Base-by-base conservation (phyloP, 2,329 filamentous ascomycete species). In the Didymella exigua region DNA sequence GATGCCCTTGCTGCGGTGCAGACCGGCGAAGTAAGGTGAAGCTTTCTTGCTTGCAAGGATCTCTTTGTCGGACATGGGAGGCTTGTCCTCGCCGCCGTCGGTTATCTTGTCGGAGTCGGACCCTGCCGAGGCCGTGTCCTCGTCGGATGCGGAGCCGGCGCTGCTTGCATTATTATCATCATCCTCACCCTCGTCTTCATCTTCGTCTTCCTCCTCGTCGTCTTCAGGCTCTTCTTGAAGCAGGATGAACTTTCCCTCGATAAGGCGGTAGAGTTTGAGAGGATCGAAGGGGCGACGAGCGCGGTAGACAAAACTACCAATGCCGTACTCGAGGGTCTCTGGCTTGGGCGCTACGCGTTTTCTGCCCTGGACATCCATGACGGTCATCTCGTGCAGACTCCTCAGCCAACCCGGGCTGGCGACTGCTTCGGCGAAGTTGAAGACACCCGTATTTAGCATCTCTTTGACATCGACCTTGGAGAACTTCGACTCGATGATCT, bases 271-370 rank as follows among this genome's bases (percentile, higher is more conserved):
- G 0, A 79, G 64, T 14, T 76, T 74, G 29, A 73, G 60, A 5
- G 77, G 76, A 37, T 78, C 71, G 47, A 79, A 78, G 0, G 76
- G 76, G 4, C 73, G 67, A 5, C 83, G 78, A 0, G 84, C 82
- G 1, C 80, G 78, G 68, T 91, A 91, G 11, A 91, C 85, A 61
- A 89, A 89, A 67, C 85, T 90, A 30, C 84, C 82, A 10, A 91
- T 87, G 7, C 86, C 86, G 66, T 90, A 90, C 78, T 90, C 88
- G 49, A 90, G 79, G 0, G 87, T 90, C 74, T 90, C 88, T 0
- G 88, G 88, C 67, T 85, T 89, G 0, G 86, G 86, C 0, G 84
- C 86, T 44, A 87, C 68, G 2, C 81, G 80, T 23, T 84, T 84
- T 50, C 76, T 77, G 14, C 78, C 78, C 23, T 77, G 76, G 21